Conservation (phyloP, 495 filamentous ascomycete species). For the Copromyces sp. region DNA sequence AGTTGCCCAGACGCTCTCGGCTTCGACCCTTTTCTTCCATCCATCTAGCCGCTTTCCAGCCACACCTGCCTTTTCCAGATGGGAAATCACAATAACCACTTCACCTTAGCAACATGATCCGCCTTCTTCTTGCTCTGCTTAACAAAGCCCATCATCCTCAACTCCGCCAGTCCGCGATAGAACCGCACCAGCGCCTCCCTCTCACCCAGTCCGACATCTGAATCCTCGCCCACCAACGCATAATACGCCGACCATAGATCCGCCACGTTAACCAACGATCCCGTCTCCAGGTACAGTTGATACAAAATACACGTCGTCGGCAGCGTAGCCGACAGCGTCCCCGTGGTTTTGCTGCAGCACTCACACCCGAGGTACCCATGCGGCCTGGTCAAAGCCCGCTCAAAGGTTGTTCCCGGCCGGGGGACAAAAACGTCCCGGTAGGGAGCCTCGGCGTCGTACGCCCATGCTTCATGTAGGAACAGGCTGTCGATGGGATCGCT, state of each 20-base stretch:
- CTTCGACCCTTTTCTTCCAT: not conserved
- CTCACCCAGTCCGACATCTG: constrained; percentile 27
- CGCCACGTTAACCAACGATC: constrained; percentile 73
- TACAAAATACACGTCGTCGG: constrained; percentile 78
- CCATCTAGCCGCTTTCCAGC: constrained; percentile 1
- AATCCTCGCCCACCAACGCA: constrained; percentile 57
- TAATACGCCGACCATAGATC: constrained; percentile 88
- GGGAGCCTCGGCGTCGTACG: constrained; percentile 73
- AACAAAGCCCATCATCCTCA: constrained; percentile 75
- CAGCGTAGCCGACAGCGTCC: constrained; percentile 49
- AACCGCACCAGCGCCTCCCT: constrained; percentile 58
- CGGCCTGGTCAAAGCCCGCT: constrained; percentile 68
- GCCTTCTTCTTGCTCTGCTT: constrained; percentile 84
- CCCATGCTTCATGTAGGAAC: constrained; percentile 69
- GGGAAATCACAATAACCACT: constrained; percentile 25
- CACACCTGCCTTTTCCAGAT: not conserved
- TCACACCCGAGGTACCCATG: constrained; percentile 77
- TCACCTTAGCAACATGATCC: constrained; percentile 79
- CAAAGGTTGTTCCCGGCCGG: constrained; percentile 64
- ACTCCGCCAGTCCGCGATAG: constrained; percentile 71
- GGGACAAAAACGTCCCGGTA: constrained; percentile 77
- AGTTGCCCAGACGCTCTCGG: not conserved
- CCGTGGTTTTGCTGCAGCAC: constrained; percentile 43
- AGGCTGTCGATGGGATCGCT: constrained; percentile 49
- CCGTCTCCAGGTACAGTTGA: constrained; percentile 84